Percentiles rank a stretch among this genome's conserved stretches.
These are phyloP conservation scores for Tuber magnatum DNA, from an alignment of 495 filamentous ascomycete species.

Conservation along the genomic window DNA sequence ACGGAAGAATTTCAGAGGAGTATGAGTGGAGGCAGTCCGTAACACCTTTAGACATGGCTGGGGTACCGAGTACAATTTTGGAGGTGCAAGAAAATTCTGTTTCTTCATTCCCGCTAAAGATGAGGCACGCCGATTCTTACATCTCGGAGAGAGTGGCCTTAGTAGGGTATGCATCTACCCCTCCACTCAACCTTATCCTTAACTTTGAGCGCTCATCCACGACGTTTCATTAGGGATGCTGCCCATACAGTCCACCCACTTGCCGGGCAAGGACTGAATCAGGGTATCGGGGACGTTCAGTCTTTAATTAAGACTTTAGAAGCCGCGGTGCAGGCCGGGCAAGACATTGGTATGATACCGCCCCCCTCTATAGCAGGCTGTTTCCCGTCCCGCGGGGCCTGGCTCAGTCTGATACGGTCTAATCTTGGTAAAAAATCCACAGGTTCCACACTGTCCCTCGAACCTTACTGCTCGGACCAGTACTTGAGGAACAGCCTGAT, in stretches of 20 bases:
- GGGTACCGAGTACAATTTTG: conserved; percentile 51
- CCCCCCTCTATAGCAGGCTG: neutral
- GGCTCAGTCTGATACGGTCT: neutral
- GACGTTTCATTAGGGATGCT: conserved; percentile 52
- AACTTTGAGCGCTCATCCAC: neutral
- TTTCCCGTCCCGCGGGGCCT: neutral
- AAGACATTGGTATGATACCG: conserved; percentile 61
- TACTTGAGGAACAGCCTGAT: conserved; percentile 78
- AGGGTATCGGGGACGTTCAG: conserved; percentile 79
- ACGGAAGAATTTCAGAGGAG: conserved; percentile 62
- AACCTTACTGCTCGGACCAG: conserved; percentile 68
- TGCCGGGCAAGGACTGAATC: conserved; percentile 90
- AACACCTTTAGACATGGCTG: conserved; percentile 50
- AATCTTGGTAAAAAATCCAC: conserved; percentile 3
- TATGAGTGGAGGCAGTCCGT: conserved; percentile 72
- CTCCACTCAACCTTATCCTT: conserved; percentile 6
- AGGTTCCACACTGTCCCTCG: conserved; percentile 56
- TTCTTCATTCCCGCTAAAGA: conserved; percentile 80
- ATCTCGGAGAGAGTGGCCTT: conserved; percentile 80
- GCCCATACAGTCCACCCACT: conserved; percentile 93
- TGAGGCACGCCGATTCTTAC: conserved; percentile 88
- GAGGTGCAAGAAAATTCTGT: conserved; percentile 71
- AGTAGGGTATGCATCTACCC: conserved; percentile 50
- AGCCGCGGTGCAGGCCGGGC: conserved; percentile 69
- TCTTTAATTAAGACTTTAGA: conserved; percentile 65